Evolutionary conservation across 1,139 yeast species (phyloP), one percentile per base, ranked within the genome.

Genomic region (Protomyces macrosporus): DNA sequence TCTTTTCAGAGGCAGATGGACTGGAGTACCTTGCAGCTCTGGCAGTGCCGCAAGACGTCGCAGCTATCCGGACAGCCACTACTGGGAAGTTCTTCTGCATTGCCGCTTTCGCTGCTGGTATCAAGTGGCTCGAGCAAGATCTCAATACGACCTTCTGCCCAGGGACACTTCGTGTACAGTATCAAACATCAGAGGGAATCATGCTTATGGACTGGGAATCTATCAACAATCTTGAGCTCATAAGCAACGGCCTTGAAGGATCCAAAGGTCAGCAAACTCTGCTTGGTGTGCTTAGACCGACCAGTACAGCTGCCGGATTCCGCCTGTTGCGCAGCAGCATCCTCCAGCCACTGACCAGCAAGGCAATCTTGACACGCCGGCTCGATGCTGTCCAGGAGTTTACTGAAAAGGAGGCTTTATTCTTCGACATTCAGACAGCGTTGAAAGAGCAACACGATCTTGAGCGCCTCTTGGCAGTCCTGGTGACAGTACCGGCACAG

Each of bases 281-380:
- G 35, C 32, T 16, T 23, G 14, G 23, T 33, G 32, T 7, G 48
- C 67, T 80, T 60, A 75, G 79, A 65, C 67, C 69, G 1, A 79
- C 82, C 1, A 67, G 71, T 0, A 80, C 83, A 0, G 77, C 76
- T 60, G 80, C 80, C 82, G 84, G 83, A 0, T 72, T 71, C 23
- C 68, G 83, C 59, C 67, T 76, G 14, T 69, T 81, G 52, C 73
- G 76, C 65, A 76, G 74, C 32, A 77, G 75, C 60, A 74, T 80
- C 3, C 67, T 80, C 16, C 84, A 80, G 64, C 83, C 83, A 0
- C 69, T 80, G 33, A 78, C 81, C 0, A 77, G 77, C 66, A 67
- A 66, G 33, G 67, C 68, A 0, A 73, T 78, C 37, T 73, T 80
- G 61, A 69, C 61, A 14, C 68, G 74, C 56, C 72, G 83, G 45